Evolutionary conservation across 306 rosid species (phyloP).

Genomic region (Nissolia schottii): DNA sequence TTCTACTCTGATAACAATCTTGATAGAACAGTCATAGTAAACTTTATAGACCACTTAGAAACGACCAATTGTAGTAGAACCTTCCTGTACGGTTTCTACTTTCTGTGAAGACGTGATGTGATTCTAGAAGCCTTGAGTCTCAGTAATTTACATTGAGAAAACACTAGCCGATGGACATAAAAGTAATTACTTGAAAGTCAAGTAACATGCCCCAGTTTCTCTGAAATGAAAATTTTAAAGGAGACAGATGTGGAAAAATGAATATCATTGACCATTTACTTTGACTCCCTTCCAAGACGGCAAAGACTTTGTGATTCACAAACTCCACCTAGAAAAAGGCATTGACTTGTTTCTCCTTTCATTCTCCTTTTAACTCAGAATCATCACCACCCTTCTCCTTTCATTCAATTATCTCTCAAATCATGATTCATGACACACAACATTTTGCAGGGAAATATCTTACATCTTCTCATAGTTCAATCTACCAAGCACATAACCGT

Average conservation of each 20-base stretch:
- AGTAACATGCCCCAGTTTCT: not conserved
- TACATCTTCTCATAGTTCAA: too few species aligned
- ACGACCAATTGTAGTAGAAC: constrained; percentile 1
- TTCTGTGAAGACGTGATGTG: not conserved
- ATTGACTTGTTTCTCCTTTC: constrained; percentile 22
- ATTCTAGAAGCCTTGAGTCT: not conserved
- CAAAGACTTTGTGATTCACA: constrained; percentile 38
- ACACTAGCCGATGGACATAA: not conserved
- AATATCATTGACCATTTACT: constrained; percentile 19
- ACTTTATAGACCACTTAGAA: too few species aligned
- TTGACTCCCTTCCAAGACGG: constrained; percentile 50
- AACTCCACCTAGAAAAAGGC: constrained; percentile 18
- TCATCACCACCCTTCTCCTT: not conserved
- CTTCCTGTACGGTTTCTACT: not conserved
- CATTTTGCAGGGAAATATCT: too few species aligned
- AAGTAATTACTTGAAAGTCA: not conserved
- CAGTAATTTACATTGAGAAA: too few species aligned
- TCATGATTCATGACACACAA: constrained; percentile 38
- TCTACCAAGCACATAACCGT: constrained; percentile 25
- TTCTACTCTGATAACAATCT: not conserved
- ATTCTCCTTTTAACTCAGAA: constrained; percentile 4
- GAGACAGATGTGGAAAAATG: constrained; percentile 30
- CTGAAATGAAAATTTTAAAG: not conserved
- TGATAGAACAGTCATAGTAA: not conserved
- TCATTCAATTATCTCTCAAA: constrained; percentile 26